Conservation (phyloP, 768 basidiomycete species). For the Collybiopsis luxurians region DNA sequence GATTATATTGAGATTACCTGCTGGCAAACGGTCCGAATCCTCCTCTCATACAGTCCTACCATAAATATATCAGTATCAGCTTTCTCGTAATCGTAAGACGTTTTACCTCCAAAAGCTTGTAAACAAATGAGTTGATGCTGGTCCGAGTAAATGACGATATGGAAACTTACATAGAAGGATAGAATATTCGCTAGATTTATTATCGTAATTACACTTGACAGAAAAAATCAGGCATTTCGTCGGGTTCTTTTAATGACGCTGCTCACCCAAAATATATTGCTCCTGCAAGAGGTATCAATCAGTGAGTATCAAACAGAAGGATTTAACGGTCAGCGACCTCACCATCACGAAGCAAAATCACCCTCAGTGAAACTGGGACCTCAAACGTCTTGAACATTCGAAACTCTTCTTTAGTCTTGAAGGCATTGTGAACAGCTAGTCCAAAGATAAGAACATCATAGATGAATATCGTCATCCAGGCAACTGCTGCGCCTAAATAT, state of each 20-base stretch:
- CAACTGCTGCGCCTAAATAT: background rate
- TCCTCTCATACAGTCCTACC: background rate
- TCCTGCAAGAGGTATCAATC: no score
- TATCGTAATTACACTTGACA: background rate
- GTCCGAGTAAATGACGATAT: background rate
- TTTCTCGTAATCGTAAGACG: no score
- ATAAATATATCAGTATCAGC: background rate
- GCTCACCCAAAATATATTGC: background rate
- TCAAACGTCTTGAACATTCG: background rate
- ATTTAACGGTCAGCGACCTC: no score
- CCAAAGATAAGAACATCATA: conserved; percentile 1
- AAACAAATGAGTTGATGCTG: no score
- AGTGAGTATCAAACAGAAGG: no score
- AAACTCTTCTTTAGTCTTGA: background rate
- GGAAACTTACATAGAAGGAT: background rate
- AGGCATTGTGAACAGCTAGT: background rate
- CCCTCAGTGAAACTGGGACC: background rate
- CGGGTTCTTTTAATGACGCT: no score
- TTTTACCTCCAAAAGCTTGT: no score
- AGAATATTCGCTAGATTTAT: background rate
- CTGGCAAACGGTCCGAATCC: background rate
- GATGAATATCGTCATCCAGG: background rate
- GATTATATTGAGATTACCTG: no score
- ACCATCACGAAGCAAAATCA: conserved; percentile 2
- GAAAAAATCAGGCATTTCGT: no score